Conservation (phyloP, 2,329 filamentous ascomycete genomes). For the Monilinia fructicola region DNA sequence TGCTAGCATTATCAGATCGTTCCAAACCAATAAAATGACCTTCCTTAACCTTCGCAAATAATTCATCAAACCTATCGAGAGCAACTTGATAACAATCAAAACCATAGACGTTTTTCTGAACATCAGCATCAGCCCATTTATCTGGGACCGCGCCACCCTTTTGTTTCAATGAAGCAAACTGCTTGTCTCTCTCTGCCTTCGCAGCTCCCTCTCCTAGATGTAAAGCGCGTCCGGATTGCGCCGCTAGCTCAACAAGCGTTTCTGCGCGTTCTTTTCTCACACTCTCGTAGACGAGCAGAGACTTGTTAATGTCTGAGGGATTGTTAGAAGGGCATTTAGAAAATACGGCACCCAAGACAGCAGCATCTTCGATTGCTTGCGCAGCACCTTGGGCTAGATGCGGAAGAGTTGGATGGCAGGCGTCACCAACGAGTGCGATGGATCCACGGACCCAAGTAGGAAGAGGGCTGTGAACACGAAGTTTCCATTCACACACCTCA, state of each 20-base stretch:
- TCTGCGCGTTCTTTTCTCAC: slow-evolving; percentile 56
- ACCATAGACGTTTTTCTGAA: slow-evolving; percentile 63
- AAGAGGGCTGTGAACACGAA: slow-evolving; percentile 58
- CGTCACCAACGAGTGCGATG: slow-evolving; percentile 60
- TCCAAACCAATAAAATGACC: slow-evolving; percentile 5
- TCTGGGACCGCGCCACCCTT: slow-evolving; percentile 53
- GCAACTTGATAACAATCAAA: slow-evolving; percentile 25
- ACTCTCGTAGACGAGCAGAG: slow-evolving; percentile 54
- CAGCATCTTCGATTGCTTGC: slow-evolving; percentile 67
- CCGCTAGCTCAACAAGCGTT: slow-evolving; percentile 52
- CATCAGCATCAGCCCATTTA: slow-evolving; percentile 70
- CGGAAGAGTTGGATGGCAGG: slow-evolving; percentile 66
- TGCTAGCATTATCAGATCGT: neutral
- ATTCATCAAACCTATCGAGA: slow-evolving; percentile 22
- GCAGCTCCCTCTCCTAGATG: slow-evolving; percentile 59
- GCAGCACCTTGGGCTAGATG: slow-evolving; percentile 68
- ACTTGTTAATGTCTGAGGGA: slow-evolving; percentile 47
- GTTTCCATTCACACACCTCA: slow-evolving; percentile 64
- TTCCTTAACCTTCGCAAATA: slow-evolving; percentile 17
- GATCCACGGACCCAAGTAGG: slow-evolving; percentile 57
- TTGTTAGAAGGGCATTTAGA: slow-evolving; percentile 42
- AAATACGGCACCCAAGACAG: slow-evolving; percentile 56
- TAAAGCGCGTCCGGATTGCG: slow-evolving; percentile 52
- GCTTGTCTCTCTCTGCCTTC: slow-evolving; percentile 57
- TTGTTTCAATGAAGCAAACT: slow-evolving; percentile 52